phyloP scores from a whole-genome alignment of 306 rosid species.

The Prosopis cineraria region DNA sequence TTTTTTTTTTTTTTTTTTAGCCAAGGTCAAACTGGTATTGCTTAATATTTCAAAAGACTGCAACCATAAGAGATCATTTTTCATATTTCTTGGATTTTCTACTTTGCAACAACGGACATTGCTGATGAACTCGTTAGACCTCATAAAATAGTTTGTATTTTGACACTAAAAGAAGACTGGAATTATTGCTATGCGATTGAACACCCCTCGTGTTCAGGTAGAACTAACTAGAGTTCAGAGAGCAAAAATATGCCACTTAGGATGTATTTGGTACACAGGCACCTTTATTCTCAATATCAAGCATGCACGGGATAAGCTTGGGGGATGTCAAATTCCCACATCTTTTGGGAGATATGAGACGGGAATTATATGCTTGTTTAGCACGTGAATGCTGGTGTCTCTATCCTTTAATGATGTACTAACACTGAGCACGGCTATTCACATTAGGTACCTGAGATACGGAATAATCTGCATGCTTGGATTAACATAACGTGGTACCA shows the following conservation, averaged over 20 bases:
- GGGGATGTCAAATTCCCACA: background rate
- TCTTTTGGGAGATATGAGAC: background rate
- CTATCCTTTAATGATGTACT: background rate
- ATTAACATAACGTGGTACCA: background rate
- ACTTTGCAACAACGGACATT: slow-evolving; percentile 9
- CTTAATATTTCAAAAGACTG: slow-evolving; percentile 15
- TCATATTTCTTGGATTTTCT: slow-evolving; percentile 34
- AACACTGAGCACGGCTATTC: background rate
- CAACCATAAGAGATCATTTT: slow-evolving; percentile 1
- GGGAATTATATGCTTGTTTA: background rate
- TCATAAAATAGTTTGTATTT: background rate
- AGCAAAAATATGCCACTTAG: background rate
- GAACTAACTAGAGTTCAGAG: background rate
- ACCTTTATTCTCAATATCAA: background rate
- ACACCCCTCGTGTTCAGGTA: background rate
- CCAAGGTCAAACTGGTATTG: background rate
- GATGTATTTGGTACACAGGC: background rate
- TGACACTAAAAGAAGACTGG: background rate
- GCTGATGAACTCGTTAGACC: slow-evolving; percentile 6
- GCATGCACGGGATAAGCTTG: background rate
- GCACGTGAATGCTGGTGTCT: background rate
- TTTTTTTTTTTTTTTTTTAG: background rate
- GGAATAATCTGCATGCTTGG: background rate
- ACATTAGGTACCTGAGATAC: background rate
- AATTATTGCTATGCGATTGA: background rate